These are phyloP conservation scores for Ceratobasidium sp. DNA, from an alignment of 1,284 basidiomycete species.

Conservation along the genomic window DNA sequence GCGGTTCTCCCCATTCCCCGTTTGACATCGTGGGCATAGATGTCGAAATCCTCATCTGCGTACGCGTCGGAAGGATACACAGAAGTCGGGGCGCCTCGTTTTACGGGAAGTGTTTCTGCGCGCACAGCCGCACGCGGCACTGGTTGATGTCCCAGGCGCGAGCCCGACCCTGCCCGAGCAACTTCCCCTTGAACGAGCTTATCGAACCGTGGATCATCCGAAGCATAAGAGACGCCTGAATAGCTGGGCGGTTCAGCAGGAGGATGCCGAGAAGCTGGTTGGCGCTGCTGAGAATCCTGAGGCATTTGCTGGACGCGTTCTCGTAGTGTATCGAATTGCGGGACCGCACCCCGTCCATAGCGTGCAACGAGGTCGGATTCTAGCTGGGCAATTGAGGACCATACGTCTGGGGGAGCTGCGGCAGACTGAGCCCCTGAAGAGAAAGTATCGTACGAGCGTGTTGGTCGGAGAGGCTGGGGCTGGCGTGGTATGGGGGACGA, in stretches of 20 bases:
- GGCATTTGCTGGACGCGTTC: constrained; percentile 24
- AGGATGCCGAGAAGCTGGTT: background rate
- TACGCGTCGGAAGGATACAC: constrained; percentile 9
- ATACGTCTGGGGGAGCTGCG: constrained; percentile 5
- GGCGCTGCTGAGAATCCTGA: background rate
- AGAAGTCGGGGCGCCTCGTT: background rate
- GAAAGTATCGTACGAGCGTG: constrained; percentile 11
- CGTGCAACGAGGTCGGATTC: constrained; percentile 39
- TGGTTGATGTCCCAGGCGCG: background rate
- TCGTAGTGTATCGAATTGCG: constrained; percentile 28
- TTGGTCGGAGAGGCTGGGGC: constrained; percentile 20
- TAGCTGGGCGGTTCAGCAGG: background rate
- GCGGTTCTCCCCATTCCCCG: background rate
- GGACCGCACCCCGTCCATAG: constrained; percentile 29
- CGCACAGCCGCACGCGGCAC: background rate
- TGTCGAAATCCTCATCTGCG: constrained; percentile 26
- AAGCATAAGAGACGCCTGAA: constrained; percentile 1
- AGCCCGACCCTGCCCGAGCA: background rate
- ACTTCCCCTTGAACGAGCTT: background rate
- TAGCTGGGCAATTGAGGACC: constrained; percentile 33
- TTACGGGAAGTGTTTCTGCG: background rate
- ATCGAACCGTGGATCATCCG: background rate
- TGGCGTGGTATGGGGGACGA: constrained; percentile 18
- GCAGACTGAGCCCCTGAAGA: constrained; percentile 7
- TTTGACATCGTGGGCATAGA: constrained; percentile 10